Evolutionary conservation across 1,284 basidiomycete genomes (phyloP).

Genomic region (Ustilago xerochloae): DNA sequence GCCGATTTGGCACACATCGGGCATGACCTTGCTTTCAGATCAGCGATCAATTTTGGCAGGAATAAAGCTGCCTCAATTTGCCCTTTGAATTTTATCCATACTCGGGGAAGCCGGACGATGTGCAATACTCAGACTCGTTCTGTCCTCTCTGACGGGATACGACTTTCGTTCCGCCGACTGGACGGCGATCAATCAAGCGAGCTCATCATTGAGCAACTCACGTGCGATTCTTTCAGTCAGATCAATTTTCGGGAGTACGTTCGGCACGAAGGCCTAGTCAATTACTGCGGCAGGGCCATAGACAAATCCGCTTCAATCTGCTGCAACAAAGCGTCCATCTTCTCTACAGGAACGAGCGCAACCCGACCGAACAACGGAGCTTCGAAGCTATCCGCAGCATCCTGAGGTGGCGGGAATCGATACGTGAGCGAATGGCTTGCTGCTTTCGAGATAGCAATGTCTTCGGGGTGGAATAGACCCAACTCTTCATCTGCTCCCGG

Average conservation of each 20-base stretch:
- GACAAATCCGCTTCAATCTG: conserved; percentile 41
- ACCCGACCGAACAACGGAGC: conserved; percentile 62
- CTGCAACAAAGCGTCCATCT: conserved; percentile 40
- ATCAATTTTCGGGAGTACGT: no score
- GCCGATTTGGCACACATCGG: background rate
- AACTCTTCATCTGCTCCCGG: conserved; percentile 44
- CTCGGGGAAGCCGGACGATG: no score
- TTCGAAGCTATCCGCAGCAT: conserved; percentile 62
- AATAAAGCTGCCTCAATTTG: background rate
- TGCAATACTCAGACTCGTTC: no score
- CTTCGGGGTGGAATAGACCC: conserved; percentile 65
- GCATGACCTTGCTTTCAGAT: background rate
- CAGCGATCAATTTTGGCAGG: background rate
- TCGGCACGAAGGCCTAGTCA: no score
- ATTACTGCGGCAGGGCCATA: conserved; percentile 22
- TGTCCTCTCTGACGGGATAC: no score
- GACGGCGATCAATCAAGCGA: no score
- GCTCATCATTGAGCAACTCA: no score
- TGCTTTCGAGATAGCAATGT: conserved; percentile 53
- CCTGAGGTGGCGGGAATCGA: conserved; percentile 62
- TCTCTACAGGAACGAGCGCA: conserved; percentile 50
- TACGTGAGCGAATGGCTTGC: conserved; percentile 59
- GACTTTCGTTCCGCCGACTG: no score
- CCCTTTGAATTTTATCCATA: background rate
- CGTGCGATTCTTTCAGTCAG: no score